Conservation (phyloP, 257 asterid genomes). For the Phtheirospermum japonicum region DNA sequence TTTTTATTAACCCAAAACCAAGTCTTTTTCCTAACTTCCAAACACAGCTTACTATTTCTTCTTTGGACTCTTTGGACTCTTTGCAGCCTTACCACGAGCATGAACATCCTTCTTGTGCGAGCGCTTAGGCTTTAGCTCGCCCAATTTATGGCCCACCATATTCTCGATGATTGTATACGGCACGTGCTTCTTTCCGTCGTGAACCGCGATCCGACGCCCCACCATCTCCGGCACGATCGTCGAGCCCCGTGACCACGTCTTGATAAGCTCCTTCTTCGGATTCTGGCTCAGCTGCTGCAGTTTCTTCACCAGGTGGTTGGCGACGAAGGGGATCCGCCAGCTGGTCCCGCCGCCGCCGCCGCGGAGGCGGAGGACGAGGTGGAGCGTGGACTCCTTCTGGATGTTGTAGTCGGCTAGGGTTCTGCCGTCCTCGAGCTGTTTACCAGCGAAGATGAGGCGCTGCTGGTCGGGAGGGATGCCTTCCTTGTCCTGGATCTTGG, state of each 20-base stretch:
- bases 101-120: conserved; percentile 43
- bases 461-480: conserved; percentile 37
- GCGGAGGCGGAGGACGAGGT: conserved; percentile 39
- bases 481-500: conserved; percentile 35
- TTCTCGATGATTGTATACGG: conserved; percentile 45
- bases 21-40: not conserved
- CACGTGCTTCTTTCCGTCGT: conserved; percentile 52
- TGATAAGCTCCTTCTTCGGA: conserved; percentile 37
- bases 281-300: conserved; percentile 31
- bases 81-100: conserved; percentile 37
- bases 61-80: conserved; percentile 34
- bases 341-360: conserved; percentile 39
- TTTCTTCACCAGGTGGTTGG: conserved; percentile 48
- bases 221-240: conserved; percentile 59
- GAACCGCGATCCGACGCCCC: conserved; percentile 50
- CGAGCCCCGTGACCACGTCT: conserved; percentile 60
- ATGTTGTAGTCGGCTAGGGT: conserved; percentile 38
- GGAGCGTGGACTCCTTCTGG: conserved; percentile 38
- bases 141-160: conserved; percentile 65
- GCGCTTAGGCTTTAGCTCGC: conserved; percentile 43
- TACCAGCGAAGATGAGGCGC: conserved; percentile 37
- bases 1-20: conserved; percentile 11
- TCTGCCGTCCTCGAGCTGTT: conserved; percentile 33
- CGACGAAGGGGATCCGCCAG: conserved; percentile 59
- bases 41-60: conserved; percentile 35